Conservation (phyloP, 1,284 basidiomycete genomes). For the Xerocomus nothofagi region DNA sequence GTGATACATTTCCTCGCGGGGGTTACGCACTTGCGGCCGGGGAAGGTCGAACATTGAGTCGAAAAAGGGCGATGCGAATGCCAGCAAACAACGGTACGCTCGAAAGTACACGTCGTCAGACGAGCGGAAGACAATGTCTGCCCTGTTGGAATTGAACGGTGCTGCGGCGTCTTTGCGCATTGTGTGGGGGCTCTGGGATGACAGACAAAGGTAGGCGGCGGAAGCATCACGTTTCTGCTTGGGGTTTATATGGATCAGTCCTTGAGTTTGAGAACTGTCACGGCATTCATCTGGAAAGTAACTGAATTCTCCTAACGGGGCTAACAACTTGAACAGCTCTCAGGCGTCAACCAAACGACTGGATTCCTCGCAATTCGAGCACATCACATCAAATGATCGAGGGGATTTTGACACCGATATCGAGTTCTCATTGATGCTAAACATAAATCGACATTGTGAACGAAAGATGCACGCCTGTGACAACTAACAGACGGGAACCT, state of each 20-base stretch:
- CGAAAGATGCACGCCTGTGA: background rate
- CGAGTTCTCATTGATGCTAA: conserved; percentile 9
- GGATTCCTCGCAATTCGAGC: background rate
- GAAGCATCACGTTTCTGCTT: background rate
- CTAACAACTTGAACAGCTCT: conserved; percentile 1
- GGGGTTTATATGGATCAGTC: conserved; percentile 12
- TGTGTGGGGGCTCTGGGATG: background rate
- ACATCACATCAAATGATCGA: background rate
- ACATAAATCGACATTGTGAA: background rate
- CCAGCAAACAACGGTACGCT: conserved; percentile 36
- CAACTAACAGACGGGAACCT: background rate
- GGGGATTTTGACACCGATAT: background rate
- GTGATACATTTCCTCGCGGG: conserved; percentile 13
- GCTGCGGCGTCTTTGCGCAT: conserved; percentile 28
- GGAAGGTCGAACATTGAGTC: conserved; percentile 39
- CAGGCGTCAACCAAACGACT: conserved; percentile 1
- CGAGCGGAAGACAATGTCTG: conserved; percentile 39
- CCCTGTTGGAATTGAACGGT: conserved; percentile 30
- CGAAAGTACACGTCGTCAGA: conserved; percentile 40
- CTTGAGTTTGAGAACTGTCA: conserved; percentile 9
- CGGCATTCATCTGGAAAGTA: background rate
- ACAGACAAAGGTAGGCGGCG: background rate
- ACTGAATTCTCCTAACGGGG: background rate
- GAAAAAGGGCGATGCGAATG: conserved; percentile 39
- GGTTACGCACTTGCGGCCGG: conserved; percentile 13